Evolutionary conservation across 2,329 filamentous ascomycete species (phyloP).

Genomic region (Plectosphaerella cucumerina): DNA sequence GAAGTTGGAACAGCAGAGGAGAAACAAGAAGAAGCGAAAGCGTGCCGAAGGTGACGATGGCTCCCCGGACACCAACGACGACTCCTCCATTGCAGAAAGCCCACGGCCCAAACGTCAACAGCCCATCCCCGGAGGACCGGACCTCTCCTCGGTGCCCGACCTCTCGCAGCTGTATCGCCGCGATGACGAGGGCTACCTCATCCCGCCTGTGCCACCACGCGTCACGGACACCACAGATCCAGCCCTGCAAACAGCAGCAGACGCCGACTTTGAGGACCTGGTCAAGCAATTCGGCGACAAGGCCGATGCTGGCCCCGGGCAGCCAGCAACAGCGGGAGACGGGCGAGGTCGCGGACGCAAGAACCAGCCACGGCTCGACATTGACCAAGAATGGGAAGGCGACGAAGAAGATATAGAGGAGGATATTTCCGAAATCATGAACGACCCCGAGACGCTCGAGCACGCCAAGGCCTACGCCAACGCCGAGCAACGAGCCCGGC

Average conservation of each 20-base stretch:
- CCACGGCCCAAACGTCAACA: neutral
- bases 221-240: constrained; percentile 1
- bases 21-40: constrained; percentile 48
- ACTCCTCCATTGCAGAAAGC: no score
- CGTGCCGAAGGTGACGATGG: constrained; percentile 30
- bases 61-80: constrained; percentile 15
- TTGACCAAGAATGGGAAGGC: constrained; percentile 58
- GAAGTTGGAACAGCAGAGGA: constrained; percentile 44
- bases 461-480: constrained; percentile 55
- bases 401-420: constrained; percentile 63
- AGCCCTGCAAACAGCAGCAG: constrained; percentile 6
- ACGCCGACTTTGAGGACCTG: constrained; percentile 7
- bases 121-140: constrained; percentile 1
- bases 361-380: constrained; percentile 36
- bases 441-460: constrained; percentile 52
- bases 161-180: constrained; percentile 9
- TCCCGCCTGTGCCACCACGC: constrained; percentile 9
- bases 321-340: no score
- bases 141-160: constrained; percentile 18
- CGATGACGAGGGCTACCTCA: constrained; percentile 14
- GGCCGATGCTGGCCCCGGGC: neutral
- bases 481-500: constrained; percentile 50
- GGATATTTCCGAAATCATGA: constrained; percentile 68
- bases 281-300: constrained; percentile 12
- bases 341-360: neutral